A percentile compares a stretch with the other conserved stretches of the same genome.
These are phyloP conservation scores for Macrolepiota fuliginosa DNA, from an alignment of 768 basidiomycete genomes.

Conservation along the genomic window DNA sequence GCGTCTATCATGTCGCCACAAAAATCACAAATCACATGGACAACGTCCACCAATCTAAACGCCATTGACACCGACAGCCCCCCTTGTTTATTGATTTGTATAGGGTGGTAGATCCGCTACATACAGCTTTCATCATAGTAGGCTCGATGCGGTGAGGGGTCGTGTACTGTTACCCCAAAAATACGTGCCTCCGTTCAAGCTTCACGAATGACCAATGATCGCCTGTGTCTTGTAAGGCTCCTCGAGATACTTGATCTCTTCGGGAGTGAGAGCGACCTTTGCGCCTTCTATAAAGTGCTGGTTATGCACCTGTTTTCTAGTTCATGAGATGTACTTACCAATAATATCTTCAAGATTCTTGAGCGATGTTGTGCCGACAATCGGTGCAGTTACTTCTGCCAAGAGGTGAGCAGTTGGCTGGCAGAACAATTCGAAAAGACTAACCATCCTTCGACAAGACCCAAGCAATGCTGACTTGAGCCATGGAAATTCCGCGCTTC, in stretches of 20 bases:
- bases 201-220: neutral
- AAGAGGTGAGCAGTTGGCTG: neutral
- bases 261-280: neutral
- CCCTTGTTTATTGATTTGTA: no score
- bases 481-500: constrained; percentile 51
- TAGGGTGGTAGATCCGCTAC: no score
- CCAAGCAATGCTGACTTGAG: constrained; percentile 55
- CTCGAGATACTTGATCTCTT: constrained; percentile 1
- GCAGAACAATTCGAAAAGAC: neutral
- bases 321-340: constrained; percentile 22
- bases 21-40: no score
- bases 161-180: no score
- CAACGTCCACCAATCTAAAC: no score
- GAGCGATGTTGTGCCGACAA: constrained; percentile 50
- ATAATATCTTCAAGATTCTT: constrained; percentile 52
- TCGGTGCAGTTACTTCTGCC: constrained; percentile 49
- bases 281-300: neutral
- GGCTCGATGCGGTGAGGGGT: no score
- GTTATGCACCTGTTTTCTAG: neutral
- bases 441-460: constrained; percentile 37
- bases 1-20: no score
- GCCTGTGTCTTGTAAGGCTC: neutral
- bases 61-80: no score
- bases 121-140: no score
- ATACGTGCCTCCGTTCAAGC: no score